A percentile compares a stretch with the other conserved stretches of the same genome.
Evolutionary conservation across 139 green algal species (phyloP).

Genomic region (Coelastrella sp.): DNA sequence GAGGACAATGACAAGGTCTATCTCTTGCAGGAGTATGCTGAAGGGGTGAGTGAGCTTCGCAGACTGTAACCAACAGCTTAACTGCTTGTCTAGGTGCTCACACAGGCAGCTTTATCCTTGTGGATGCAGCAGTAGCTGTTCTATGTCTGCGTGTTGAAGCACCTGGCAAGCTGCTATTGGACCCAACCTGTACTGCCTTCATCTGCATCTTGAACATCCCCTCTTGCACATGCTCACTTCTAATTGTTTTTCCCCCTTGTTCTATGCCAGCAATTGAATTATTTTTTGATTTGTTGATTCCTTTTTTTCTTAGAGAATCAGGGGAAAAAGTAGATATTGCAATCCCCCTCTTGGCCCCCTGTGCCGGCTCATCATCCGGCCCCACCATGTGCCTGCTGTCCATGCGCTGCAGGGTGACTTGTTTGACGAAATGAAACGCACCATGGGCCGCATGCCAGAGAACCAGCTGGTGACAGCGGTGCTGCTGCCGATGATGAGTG

Average conservation of each 20-base stretch:
- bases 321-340: no score
- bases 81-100: background rate
- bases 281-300: no score
- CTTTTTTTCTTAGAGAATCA: no score
- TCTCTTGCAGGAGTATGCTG: conserved; percentile 86
- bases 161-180: no score
- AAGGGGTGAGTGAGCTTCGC: conserved; percentile 56
- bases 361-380: background rate
- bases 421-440: conserved; percentile 81
- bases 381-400: background rate
- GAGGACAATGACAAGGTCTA: conserved; percentile 87
- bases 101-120: no score
- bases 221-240: background rate
- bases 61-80: no score
- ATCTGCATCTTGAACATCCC: background rate
- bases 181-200: no score
- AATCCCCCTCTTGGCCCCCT: no score
- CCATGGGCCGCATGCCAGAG: conserved; percentile 76
- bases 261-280: no score
- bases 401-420: conserved; percentile 72
- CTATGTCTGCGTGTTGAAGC: no score
- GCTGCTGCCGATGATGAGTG: conserved; percentile 58
- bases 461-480: conserved; percentile 58
- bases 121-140: no score
- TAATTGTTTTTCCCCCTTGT: no score